Evolutionary conservation across 1,284 basidiomycete genomes (phyloP).

Genomic region (Leccinum fallax): DNA sequence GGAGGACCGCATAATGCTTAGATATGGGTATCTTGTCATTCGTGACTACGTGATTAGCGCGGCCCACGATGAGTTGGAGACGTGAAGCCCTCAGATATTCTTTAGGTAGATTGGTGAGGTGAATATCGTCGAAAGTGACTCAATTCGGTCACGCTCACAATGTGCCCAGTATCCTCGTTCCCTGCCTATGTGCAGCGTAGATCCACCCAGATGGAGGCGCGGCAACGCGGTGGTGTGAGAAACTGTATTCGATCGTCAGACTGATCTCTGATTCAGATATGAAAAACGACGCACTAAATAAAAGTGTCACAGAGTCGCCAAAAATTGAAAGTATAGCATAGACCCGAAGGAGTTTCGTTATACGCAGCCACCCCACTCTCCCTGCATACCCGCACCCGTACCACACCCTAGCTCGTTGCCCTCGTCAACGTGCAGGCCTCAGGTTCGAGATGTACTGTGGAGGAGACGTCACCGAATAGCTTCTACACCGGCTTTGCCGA

Average conservation of each 20-base stretch:
- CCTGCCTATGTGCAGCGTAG: conserved; percentile 74
- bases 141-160: conserved; percentile 49
- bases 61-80: conserved; percentile 61
- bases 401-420: no score
- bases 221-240: conserved; percentile 79
- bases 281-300: conserved; percentile 62
- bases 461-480: conserved; percentile 58
- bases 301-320: conserved; percentile 74
- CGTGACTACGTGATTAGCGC: conserved; percentile 37
- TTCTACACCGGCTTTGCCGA: conserved; percentile 60
- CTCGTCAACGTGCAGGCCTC: no score
- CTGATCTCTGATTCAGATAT: background rate
- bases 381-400: no score
- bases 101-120: conserved; percentile 3
- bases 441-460: conserved; percentile 63
- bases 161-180: conserved; percentile 75
- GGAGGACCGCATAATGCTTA: conserved; percentile 64
- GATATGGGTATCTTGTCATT: conserved; percentile 57
- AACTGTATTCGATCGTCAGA: conserved; percentile 47
- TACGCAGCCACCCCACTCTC: conserved; percentile 40
- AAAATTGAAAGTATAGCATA: conserved; percentile 83
- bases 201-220: conserved; percentile 80
- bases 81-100: conserved; percentile 68
- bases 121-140: background rate
- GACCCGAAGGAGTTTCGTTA: conserved; percentile 58